Percentiles rank a stretch among this genome's conserved stretches.
These are phyloP conservation scores for Thalassiosira oceanica DNA, from an alignment of 352 stramenopile species.

Conservation along the genomic window DNA sequence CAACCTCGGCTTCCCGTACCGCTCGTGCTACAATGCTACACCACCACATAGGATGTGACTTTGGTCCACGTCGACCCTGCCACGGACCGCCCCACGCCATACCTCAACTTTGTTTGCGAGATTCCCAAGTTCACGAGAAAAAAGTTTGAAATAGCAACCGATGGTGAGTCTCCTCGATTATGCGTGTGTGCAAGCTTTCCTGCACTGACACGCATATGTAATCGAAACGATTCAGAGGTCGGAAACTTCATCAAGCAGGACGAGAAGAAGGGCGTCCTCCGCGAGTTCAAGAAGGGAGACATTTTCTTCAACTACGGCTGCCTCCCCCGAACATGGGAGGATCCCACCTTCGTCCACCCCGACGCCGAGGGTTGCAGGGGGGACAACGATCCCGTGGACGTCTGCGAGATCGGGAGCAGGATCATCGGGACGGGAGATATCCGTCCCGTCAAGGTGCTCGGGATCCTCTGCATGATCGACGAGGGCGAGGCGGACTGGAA, in stretches of 20 bases:
- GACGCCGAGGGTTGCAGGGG: conserved; percentile 88
- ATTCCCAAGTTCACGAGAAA: conserved; percentile 88
- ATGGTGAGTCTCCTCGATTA: too few relatives aligned
- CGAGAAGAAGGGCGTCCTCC: conserved; percentile 92
- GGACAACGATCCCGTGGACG: conserved; percentile 99
- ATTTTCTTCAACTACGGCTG: conserved; percentile 98
- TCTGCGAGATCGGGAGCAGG: conserved; percentile 95
- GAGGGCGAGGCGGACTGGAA: conserved; percentile 99
- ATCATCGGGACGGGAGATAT: conserved; percentile 89
- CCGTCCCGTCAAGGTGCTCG: conserved; percentile 95
- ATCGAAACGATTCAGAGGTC: conserved; percentile 93
- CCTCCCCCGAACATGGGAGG: conserved; percentile 98
- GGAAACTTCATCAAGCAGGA: conserved; percentile 96
- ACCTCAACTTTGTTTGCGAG: conserved; percentile 94
- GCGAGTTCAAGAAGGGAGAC: conserved; percentile 87
- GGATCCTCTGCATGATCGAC: conserved; percentile 98
- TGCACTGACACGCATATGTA: conserved; percentile 95
- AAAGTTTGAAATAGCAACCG: not conserved
- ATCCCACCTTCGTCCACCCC: conserved; percentile 87
- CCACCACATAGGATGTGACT: too few relatives aligned
- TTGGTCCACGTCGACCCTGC: too few relatives aligned
- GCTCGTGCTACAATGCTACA: too few relatives aligned
- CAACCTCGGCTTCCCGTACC: too few relatives aligned
- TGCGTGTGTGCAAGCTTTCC: conserved; percentile 29
- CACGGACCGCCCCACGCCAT: conserved; percentile 84